Conservation (phyloP, 2,329 filamentous ascomycete species). For the Botryotinia narcissicola region DNA sequence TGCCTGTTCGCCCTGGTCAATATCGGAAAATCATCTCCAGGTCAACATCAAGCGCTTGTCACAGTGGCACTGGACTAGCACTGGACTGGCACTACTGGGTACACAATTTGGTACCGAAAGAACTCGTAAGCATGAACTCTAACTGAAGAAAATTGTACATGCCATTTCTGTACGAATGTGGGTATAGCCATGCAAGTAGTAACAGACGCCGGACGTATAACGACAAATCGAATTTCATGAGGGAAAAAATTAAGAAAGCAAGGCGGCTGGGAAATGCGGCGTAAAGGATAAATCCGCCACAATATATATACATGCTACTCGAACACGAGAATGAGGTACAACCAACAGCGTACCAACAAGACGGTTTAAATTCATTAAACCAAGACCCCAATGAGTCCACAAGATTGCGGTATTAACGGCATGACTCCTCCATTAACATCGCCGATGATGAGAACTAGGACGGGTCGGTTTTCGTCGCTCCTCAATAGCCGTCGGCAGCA, state of each 20-base stretch:
- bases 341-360: background rate
- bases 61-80: background rate
- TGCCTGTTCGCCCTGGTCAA: background rate
- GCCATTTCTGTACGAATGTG: background rate
- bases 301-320: background rate
- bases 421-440: background rate
- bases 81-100: background rate
- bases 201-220: background rate
- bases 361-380: background rate
- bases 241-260: background rate
- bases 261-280: background rate
- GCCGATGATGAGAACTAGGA: background rate
- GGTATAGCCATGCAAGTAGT: background rate
- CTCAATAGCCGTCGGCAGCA: background rate
- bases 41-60: conserved; percentile 11
- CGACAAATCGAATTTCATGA: background rate
- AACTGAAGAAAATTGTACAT: background rate
- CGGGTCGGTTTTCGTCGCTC: background rate
- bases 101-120: background rate
- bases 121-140: conserved; percentile 7
- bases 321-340: conserved; percentile 6
- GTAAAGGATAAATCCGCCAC: conserved; percentile 2
- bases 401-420: background rate
- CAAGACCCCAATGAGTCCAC: background rate
- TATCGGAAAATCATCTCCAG: background rate